These are phyloP conservation scores for Hypholoma sublateritium DNA, from an alignment of 768 basidiomycete genomes.

Conservation along the genomic window DNA sequence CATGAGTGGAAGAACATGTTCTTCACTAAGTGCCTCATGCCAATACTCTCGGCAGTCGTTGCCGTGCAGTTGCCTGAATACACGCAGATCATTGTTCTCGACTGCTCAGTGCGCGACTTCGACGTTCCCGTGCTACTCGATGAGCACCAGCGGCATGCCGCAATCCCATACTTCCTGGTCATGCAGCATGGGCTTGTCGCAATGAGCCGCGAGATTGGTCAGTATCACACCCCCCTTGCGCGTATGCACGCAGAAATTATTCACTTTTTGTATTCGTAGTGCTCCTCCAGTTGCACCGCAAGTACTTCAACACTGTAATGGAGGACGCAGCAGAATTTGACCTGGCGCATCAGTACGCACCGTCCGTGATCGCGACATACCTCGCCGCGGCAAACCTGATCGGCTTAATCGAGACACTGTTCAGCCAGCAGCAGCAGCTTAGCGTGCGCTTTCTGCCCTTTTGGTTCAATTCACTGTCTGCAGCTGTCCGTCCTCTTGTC, in stretches of 20 bases:
- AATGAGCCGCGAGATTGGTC: constrained; percentile 65
- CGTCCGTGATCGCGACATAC: constrained; percentile 72
- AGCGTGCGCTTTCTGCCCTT: constrained; percentile 67
- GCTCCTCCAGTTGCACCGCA: constrained; percentile 65
- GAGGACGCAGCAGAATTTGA: constrained; percentile 52
- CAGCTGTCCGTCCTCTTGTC: constrained; percentile 49
- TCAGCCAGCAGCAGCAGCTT: constrained; percentile 57
- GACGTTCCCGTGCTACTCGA: constrained; percentile 49
- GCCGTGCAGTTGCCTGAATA: constrained; percentile 52
- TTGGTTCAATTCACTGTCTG: constrained; percentile 77
- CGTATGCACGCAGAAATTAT: too few species aligned
- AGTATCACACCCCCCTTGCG: too few species aligned
- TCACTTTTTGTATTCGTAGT: constrained; percentile 39
- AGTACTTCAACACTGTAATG: constrained; percentile 67
- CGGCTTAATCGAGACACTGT: constrained; percentile 53
- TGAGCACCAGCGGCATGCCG: too few species aligned
- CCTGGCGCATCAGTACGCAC: constrained; percentile 60
- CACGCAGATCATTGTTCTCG: constrained; percentile 49
- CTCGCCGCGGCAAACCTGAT: constrained; percentile 59
- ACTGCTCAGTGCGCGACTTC: constrained; percentile 56
- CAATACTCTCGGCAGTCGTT: constrained; percentile 59
- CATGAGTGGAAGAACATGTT: constrained; percentile 74
- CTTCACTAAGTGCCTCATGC: constrained; percentile 60
- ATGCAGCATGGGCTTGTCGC: constrained; percentile 66
- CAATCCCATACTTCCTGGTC: constrained; percentile 48